phyloP scores from a whole-genome alignment of 2,329 filamentous ascomycete genomes.

The Fusarium clavum region DNA sequence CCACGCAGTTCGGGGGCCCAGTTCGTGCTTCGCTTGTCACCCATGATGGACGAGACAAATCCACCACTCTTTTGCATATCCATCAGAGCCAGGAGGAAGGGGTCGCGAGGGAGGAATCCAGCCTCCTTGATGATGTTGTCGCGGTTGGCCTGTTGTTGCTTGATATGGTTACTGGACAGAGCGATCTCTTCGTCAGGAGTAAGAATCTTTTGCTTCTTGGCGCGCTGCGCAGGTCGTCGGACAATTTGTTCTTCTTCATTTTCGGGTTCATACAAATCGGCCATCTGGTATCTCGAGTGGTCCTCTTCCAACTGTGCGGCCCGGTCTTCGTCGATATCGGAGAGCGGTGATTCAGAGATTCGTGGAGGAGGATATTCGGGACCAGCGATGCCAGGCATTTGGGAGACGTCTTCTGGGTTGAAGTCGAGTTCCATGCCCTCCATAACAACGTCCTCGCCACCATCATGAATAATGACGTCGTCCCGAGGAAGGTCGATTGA shows the following conservation, averaged over 20 bases:
- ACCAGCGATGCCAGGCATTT: slow-evolving; percentile 61
- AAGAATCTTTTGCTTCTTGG: slow-evolving; percentile 82
- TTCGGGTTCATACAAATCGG: slow-evolving; percentile 71
- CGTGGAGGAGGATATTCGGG: slow-evolving; percentile 66
- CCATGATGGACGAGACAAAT: slow-evolving; percentile 89
- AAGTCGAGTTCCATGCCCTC: slow-evolving; percentile 72
- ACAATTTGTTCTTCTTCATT: slow-evolving; percentile 69
- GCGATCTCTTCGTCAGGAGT: slow-evolving; percentile 84
- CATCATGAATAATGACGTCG: slow-evolving; percentile 69
- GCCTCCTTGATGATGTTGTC: slow-evolving; percentile 87
- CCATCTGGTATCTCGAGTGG: slow-evolving; percentile 64
- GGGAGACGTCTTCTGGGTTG: slow-evolving; percentile 70
- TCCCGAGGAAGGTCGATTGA: slow-evolving; percentile 66
- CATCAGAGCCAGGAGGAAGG: slow-evolving; percentile 86
- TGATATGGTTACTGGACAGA: slow-evolving; percentile 81
- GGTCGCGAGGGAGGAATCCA: slow-evolving; percentile 87
- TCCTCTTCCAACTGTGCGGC: slow-evolving; percentile 70
- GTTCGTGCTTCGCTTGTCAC: slow-evolving; percentile 78
- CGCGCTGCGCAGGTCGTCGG: slow-evolving; percentile 77
- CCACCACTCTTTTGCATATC: slow-evolving; percentile 92
- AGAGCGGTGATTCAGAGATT: slow-evolving; percentile 77
- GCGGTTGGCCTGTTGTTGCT: slow-evolving; percentile 85
- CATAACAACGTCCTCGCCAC: slow-evolving; percentile 71
- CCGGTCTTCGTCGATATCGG: slow-evolving; percentile 74
- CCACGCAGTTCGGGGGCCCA: slow-evolving; percentile 95